Conservation (phyloP, 83 land plant species). For the Picea abies region DNA sequence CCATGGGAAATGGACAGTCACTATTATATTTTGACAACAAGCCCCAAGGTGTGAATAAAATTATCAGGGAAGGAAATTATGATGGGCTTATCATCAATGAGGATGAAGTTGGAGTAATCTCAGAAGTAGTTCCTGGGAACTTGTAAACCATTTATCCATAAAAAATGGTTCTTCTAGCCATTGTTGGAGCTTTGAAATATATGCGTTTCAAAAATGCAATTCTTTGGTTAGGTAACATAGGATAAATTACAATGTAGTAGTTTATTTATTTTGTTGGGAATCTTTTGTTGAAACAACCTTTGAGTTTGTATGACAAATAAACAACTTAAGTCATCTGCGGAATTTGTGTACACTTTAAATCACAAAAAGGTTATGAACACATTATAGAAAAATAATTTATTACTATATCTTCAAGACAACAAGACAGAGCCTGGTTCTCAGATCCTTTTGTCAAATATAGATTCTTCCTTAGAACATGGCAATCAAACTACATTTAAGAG, state of each 20-base stretch:
- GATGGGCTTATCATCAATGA: conserved; percentile 74
- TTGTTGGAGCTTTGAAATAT: conserved; percentile 69
- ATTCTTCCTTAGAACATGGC: neutral
- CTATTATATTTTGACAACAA: conserved; percentile 23
- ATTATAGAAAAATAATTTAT: conserved; percentile 59
- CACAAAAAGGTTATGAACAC: conserved; percentile 65
- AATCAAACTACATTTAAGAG: neutral
- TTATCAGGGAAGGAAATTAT: conserved; percentile 23
- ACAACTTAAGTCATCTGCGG: conserved; percentile 83
- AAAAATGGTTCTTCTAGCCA: conserved; percentile 77
- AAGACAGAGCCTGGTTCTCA: conserved; percentile 5
- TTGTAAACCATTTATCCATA: conserved; percentile 94
- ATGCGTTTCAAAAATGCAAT: conserved; percentile 73
- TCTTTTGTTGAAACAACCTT: conserved; percentile 48
- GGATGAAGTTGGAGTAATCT: neutral
- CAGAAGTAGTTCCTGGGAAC: conserved; percentile 87
- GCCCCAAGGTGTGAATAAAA: conserved; percentile 18
- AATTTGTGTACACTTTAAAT: conserved; percentile 76
- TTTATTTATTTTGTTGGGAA: conserved; percentile 80
- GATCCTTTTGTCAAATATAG: conserved; percentile 1
- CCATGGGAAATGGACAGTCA: conserved; percentile 12
- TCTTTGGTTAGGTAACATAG: conserved; percentile 86
- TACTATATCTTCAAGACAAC: conserved; percentile 23
- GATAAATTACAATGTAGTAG: conserved; percentile 88
- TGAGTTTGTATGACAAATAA: conserved; percentile 84